These are phyloP conservation scores for Phaeotremella skinneri DNA, from an alignment of 768 basidiomycete species.

Conservation along the genomic window DNA sequence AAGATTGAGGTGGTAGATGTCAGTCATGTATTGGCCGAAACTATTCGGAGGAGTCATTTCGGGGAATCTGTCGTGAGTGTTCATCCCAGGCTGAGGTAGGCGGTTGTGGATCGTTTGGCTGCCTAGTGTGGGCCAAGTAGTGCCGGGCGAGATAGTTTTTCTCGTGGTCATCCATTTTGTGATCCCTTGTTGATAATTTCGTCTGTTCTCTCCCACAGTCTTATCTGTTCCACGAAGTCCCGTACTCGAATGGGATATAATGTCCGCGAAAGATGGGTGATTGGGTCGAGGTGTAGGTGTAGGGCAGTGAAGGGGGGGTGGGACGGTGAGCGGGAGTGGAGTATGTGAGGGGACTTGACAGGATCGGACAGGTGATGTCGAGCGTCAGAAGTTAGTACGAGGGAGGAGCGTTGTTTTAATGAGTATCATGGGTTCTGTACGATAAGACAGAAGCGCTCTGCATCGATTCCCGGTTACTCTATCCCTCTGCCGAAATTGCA, in stretches of 20 bases:
- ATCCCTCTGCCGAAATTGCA: too few relatives aligned
- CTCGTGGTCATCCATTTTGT: not conserved
- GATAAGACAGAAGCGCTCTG: too few relatives aligned
- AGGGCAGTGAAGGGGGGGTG: too few relatives aligned
- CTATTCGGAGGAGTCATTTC: slow-evolving; percentile 68
- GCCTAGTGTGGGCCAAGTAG: too few relatives aligned
- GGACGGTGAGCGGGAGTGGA: too few relatives aligned
- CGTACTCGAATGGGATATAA: slow-evolving; percentile 33
- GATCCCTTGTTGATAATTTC: not conserved
- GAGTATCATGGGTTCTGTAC: too few relatives aligned
- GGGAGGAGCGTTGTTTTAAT: too few relatives aligned
- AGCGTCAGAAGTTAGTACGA: too few relatives aligned
- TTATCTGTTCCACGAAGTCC: slow-evolving; percentile 52
- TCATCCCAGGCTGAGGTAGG: not conserved
- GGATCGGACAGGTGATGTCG: too few relatives aligned
- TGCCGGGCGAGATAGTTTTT: not conserved
- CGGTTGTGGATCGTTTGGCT: not conserved
- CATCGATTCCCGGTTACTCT: too few relatives aligned
- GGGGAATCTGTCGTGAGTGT: slow-evolving; percentile 51
- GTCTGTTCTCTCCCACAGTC: slow-evolving; percentile 28
- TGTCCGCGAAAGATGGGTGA: not conserved
- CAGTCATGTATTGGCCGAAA: slow-evolving; percentile 88
- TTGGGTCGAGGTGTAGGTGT: too few relatives aligned
- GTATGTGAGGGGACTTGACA: too few relatives aligned
- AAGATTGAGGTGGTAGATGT: slow-evolving; percentile 90